phyloP scores from a whole-genome alignment of 345 rosid genomes.

The Iberis pinnata region DNA sequence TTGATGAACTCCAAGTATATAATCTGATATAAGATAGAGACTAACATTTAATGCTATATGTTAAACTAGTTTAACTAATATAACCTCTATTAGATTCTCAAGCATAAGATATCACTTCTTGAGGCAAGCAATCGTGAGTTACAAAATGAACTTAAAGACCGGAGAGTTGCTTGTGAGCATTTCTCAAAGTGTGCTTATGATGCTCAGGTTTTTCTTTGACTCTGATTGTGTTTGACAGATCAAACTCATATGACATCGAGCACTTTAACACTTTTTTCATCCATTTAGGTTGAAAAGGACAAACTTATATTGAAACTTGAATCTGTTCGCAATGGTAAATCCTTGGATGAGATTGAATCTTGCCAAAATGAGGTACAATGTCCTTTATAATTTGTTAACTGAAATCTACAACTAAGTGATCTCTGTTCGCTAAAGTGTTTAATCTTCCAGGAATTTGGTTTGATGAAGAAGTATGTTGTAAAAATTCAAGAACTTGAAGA shows the following conservation, averaged over 20 bases:
- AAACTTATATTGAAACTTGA: slow-evolving; percentile 71
- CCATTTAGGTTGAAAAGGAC: slow-evolving; percentile 76
- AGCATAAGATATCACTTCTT: slow-evolving; percentile 72
- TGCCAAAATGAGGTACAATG: slow-evolving; percentile 44
- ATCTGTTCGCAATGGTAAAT: slow-evolving; percentile 67
- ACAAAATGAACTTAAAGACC: slow-evolving; percentile 64
- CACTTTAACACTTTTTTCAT: slow-evolving; percentile 10
- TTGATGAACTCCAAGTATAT: slow-evolving; percentile 85
- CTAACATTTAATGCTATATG: slow-evolving; percentile 5
- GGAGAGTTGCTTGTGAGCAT: slow-evolving; percentile 63
- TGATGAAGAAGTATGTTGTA: slow-evolving; percentile 60
- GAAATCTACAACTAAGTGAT: not conserved
- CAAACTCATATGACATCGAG: slow-evolving; percentile 11
- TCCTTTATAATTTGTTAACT: slow-evolving; percentile 4
- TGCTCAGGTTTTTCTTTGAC: slow-evolving; percentile 59
- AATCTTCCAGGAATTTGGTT: slow-evolving; percentile 53
- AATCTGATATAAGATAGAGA: slow-evolving; percentile 12
- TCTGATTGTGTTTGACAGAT: slow-evolving; percentile 1
- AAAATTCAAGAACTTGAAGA: slow-evolving; percentile 92
- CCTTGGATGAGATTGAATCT: slow-evolving; percentile 82
- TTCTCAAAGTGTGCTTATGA: slow-evolving; percentile 64
- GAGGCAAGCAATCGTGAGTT: slow-evolving; percentile 81
- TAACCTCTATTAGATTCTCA: slow-evolving; percentile 52
- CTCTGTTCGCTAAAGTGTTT: slow-evolving; percentile 9
- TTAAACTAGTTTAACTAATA: slow-evolving; percentile 10